Evolutionary conservation across 176 grass and related monocot genomes (phyloP), one percentile per base, ranked within the genome.

Genomic region (Carex pumila): DNA sequence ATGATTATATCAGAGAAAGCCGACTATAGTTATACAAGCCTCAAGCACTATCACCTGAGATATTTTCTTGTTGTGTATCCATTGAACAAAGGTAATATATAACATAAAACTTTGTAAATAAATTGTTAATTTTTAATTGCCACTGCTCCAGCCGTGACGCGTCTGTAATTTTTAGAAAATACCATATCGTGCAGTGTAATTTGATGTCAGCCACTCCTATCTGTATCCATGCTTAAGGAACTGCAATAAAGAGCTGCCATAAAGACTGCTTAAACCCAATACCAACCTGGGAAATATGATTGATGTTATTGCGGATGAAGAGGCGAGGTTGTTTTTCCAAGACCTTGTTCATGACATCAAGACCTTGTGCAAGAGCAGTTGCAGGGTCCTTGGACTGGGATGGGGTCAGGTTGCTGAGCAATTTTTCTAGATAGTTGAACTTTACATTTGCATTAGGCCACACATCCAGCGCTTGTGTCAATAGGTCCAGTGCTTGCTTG

Each of bases 331-430:
- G 96, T 88, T 99, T 99, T 65, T 95, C 96, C 81, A 99, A 89
- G 21, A 99, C 93, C 87, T 99, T 99, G 81, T 99, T 99, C 96
- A 99, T 99, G 85, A 99, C 96, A 95, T 99, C 96, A 90, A 99
- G 96, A 81, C 96, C 96, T 81, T 94, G 91, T 79, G 96, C 91
- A 86, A 99, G 89, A 57, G 93, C 91, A 41, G 93, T 91, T 81
- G 96, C 93, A 71, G 96, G 96, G 25, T 99, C 96, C 90, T 99
- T 99, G 13, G 96, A 99, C 76, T 90, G 96, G 31, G 96, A 90
- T 49, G 93, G 88, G 56, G 89, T 79, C 47, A 99, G 81, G 89
- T 99, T 95, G 37, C 96, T 89, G 58, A 99, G 89, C 87, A 95
- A 87, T 82, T 99, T 99, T 84, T 99, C 96, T 1, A 99, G 87